Conservation (phyloP, 805 yeast species). For the Pichia manshurica region DNA sequence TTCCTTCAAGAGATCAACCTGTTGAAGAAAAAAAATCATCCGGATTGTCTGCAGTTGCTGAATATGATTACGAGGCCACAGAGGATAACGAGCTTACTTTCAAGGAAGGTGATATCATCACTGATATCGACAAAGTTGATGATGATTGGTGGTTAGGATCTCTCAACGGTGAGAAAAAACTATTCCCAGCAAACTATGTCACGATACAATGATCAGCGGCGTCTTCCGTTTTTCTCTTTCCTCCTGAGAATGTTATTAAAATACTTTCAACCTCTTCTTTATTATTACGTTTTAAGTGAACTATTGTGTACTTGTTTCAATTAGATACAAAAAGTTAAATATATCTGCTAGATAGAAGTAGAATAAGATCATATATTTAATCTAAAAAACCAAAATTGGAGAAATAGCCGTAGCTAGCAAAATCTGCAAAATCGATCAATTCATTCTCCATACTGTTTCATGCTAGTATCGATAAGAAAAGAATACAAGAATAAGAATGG, state of each 20-base stretch:
- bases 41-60: conserved; percentile 53
- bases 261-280: neutral
- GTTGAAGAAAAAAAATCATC: conserved; percentile 20
- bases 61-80: conserved; percentile 78
- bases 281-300: neutral
- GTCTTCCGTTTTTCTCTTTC: no score
- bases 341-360: neutral
- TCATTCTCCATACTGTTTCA: neutral
- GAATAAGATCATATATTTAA: neutral
- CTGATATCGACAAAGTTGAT: conserved; percentile 81
- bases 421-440: no score
- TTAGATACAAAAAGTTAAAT: neutral
- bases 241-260: no score
- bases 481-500: conserved; percentile 47
- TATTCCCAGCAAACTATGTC: conserved; percentile 92
- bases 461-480: conserved; percentile 4
- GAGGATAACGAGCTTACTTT: conserved; percentile 90
- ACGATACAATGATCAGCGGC: conserved; percentile 18
- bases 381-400: no score
- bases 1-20: conserved; percentile 15
- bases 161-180: conserved; percentile 68
- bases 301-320: conserved; percentile 1
- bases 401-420: no score
- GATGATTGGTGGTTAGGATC: conserved; percentile 98
- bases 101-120: conserved; percentile 74